phyloP scores from a whole-genome alignment of 768 basidiomycete genomes.

The Lentinula lateritia region DNA sequence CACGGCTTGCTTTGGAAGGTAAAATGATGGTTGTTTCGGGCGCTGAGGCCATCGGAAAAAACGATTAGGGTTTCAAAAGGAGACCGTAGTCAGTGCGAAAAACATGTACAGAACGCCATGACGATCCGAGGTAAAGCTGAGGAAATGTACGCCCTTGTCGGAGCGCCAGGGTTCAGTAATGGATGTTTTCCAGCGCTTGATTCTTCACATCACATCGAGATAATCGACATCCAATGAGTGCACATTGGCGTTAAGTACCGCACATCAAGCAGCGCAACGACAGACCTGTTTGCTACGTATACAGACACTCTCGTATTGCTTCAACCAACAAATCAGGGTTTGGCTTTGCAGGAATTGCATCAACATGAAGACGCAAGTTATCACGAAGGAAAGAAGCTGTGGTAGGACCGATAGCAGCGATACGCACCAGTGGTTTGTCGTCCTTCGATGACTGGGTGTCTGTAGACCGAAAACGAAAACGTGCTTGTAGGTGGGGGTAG shows the following conservation, averaged over 20 bases:
- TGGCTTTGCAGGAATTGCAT: conserved; percentile 52
- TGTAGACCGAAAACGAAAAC: conserved; percentile 19
- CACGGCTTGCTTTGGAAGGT: background rate
- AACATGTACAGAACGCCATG: background rate
- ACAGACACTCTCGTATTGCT: conserved; percentile 18
- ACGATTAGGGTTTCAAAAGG: background rate
- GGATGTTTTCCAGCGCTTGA: background rate
- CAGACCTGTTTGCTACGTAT: background rate
- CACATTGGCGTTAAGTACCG: too few species aligned
- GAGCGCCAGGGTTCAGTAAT: background rate
- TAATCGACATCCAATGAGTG: too few species aligned
- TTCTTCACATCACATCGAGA: background rate
- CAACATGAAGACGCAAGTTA: conserved; percentile 40
- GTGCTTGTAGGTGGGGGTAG: conserved; percentile 36
- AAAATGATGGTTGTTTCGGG: background rate
- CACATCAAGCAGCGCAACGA: background rate
- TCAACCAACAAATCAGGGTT: conserved; percentile 44
- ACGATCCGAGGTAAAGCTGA: background rate
- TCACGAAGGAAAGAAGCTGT: conserved; percentile 48
- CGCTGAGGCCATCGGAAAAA: background rate
- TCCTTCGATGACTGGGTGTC: background rate
- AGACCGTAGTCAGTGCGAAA: background rate
- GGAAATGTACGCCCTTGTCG: conserved; percentile 3
- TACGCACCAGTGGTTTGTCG: background rate
- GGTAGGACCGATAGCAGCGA: conserved; percentile 65